Conservation (phyloP, 805 yeast species). For the Candida koratica region DNA sequence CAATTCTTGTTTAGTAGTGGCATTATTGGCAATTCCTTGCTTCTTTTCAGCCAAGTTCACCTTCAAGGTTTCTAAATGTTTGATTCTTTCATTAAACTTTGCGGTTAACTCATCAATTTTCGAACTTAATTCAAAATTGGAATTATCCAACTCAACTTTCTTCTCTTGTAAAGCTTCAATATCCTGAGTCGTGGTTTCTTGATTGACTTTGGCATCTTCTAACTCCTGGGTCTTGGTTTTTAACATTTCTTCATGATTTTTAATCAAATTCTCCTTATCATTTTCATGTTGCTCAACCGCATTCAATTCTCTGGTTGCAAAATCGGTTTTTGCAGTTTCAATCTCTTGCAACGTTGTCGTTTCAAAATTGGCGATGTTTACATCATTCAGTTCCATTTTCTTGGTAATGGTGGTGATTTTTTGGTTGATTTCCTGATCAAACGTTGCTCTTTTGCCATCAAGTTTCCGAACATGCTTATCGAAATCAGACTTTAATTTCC, state of each 20-base stretch:
- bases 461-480: conserved; percentile 36
- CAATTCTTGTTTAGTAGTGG: conserved; percentile 39
- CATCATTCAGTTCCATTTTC: conserved; percentile 25
- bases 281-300: conserved; percentile 45
- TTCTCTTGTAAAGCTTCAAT: conserved; percentile 44
- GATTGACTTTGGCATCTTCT: conserved; percentile 38
- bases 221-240: conserved; percentile 43
- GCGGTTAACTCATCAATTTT: conserved; percentile 42
- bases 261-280: conserved; percentile 40
- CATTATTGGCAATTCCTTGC: conserved; percentile 25
- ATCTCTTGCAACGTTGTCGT: conserved; percentile 40
- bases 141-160: conserved; percentile 38
- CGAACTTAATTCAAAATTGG: conserved; percentile 34
- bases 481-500: conserved; percentile 33
- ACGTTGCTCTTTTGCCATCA: conserved; percentile 34
- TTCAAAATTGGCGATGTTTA: conserved; percentile 36
- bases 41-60: conserved; percentile 28
- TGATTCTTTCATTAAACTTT: conserved; percentile 38
- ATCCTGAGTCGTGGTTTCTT: conserved; percentile 40
- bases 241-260: conserved; percentile 43
- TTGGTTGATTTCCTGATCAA: conserved; percentile 40
- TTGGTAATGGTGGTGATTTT: conserved; percentile 24
- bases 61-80: conserved; percentile 30
- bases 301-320: conserved; percentile 42
- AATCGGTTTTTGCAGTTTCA: conserved; percentile 43